Conservation (phyloP, 148 eudicot genomes). For the Polygonum maritimum region DNA sequence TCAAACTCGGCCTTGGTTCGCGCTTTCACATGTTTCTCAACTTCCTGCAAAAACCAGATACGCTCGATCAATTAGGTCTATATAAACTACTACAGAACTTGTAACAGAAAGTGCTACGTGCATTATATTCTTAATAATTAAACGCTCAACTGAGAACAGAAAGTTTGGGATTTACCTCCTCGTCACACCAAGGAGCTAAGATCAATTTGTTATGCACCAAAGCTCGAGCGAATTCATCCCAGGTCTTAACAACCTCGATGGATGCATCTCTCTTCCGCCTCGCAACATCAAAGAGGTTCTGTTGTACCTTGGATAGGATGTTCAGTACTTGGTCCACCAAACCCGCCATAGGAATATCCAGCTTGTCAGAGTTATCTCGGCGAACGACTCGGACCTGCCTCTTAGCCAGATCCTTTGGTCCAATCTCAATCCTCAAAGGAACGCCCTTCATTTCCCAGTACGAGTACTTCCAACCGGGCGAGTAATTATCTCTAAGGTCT, state of each 20-base stretch:
- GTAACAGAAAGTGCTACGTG: too few relatives aligned
- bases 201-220: conserved; percentile 80
- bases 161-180: conserved; percentile 48
- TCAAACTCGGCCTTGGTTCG: conserved; percentile 72
- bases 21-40: conserved; percentile 84
- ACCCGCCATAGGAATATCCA: conserved; percentile 54
- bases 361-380: conserved; percentile 66
- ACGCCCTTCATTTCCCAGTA: conserved; percentile 99
- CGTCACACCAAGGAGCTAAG: conserved; percentile 98
- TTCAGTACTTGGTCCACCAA: conserved; percentile 46
- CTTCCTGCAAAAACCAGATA: conserved; percentile 42
- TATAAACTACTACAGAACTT: too few relatives aligned
- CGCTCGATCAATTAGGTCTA: too few relatives aligned
- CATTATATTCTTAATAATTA: too few relatives aligned
- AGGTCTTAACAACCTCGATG: conserved; percentile 49
- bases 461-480: conserved; percentile 99
- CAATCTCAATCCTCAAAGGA: conserved; percentile 91
- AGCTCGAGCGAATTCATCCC: conserved; percentile 91
- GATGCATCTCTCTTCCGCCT: conserved; percentile 79
- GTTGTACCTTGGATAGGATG: conserved; percentile 55
- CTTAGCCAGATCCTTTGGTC: conserved; percentile 89
- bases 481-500: conserved; percentile 84
- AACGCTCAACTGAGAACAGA: too few relatives aligned
- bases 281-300: conserved; percentile 56
- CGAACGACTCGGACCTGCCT: conserved; percentile 89